These are phyloP conservation scores for Nidularia pulvinata DNA, from an alignment of 768 basidiomycete genomes.

Conservation along the genomic window DNA sequence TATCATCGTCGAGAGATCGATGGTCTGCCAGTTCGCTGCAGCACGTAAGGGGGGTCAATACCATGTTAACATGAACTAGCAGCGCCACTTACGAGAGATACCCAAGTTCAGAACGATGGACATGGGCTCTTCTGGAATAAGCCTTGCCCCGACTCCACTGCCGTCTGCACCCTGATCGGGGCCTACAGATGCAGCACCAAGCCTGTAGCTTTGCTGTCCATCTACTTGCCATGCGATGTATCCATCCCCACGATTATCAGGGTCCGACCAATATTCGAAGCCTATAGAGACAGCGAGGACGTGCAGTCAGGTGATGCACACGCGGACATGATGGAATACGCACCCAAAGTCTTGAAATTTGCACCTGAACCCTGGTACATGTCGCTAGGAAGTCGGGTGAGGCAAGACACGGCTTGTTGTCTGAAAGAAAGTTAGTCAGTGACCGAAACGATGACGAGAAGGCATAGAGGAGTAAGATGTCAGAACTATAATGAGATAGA, in stretches of 20 bases:
- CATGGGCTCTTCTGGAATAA: slow-evolving; percentile 60
- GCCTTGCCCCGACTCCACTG: slow-evolving; percentile 56
- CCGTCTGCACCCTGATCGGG: slow-evolving; percentile 34
- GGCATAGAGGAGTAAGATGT: no score
- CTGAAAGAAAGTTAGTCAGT: slow-evolving; percentile 1
- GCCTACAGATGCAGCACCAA: slow-evolving; percentile 54
- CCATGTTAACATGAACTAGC: neutral
- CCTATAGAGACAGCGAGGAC: slow-evolving; percentile 28
- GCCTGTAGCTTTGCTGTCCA: slow-evolving; percentile 42
- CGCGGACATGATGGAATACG: slow-evolving; percentile 7
- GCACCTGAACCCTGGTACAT: slow-evolving; percentile 60
- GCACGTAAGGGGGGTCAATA: neutral
- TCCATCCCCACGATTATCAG: slow-evolving; percentile 48
- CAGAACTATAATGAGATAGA: no score
- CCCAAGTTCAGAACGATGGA: slow-evolving; percentile 63
- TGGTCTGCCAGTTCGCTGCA: slow-evolving; percentile 65
- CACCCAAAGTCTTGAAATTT: slow-evolving; percentile 48
- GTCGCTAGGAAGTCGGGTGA: slow-evolving; percentile 46
- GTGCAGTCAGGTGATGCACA: neutral
- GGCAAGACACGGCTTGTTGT: slow-evolving; percentile 53
- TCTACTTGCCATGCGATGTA: slow-evolving; percentile 79
- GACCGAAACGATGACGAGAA: no score
- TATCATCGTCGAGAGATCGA: slow-evolving; percentile 50
- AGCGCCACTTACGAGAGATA: slow-evolving; percentile 44
- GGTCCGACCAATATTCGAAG: slow-evolving; percentile 77